These are phyloP conservation scores for Cyclotella baltica DNA, from an alignment of 108 stramenopile genomes.

Conservation along the genomic window DNA sequence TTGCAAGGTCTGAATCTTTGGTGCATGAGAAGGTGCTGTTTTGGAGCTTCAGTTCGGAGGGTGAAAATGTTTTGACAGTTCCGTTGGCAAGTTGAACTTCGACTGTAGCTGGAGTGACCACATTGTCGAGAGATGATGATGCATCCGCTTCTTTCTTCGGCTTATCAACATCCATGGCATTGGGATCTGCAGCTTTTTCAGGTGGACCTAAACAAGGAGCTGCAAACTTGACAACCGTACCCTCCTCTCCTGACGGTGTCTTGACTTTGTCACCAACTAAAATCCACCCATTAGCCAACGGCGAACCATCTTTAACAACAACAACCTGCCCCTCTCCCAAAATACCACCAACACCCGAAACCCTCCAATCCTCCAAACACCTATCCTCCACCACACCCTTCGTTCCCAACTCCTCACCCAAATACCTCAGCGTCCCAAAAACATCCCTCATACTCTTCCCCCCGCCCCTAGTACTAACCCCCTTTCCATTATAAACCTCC, in stretches of 20 bases:
- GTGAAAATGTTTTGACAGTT: conserved; percentile 21
- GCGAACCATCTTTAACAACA: background rate
- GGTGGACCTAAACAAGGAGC: background rate
- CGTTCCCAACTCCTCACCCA: conserved; percentile 54
- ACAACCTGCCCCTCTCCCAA: conserved; percentile 10
- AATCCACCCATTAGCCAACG: conserved; percentile 72
- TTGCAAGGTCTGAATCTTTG: conserved; percentile 58
- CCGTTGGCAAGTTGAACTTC: conserved; percentile 30
- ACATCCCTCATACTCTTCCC: conserved; percentile 72
- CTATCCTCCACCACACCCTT: conserved; percentile 21
- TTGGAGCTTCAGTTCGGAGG: conserved; percentile 37
- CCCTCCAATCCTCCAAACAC: conserved; percentile 34
- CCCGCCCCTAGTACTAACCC: conserved; percentile 26
- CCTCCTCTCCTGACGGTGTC: conserved; percentile 73
- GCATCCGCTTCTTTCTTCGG: background rate
- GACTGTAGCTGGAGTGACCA: conserved; percentile 15
- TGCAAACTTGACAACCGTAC: conserved; percentile 58
- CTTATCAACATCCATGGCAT: conserved; percentile 51
- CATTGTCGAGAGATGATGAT: background rate
- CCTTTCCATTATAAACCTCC: conserved; percentile 59
- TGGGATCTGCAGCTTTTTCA: conserved; percentile 14
- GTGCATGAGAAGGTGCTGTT: conserved; percentile 42
- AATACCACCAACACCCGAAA: conserved; percentile 71
- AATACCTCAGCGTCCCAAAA: conserved; percentile 56
- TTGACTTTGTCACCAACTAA: conserved; percentile 78